Conservation (phyloP, 2,329 filamentous ascomycete species). For the Cyclaneusma minus region DNA sequence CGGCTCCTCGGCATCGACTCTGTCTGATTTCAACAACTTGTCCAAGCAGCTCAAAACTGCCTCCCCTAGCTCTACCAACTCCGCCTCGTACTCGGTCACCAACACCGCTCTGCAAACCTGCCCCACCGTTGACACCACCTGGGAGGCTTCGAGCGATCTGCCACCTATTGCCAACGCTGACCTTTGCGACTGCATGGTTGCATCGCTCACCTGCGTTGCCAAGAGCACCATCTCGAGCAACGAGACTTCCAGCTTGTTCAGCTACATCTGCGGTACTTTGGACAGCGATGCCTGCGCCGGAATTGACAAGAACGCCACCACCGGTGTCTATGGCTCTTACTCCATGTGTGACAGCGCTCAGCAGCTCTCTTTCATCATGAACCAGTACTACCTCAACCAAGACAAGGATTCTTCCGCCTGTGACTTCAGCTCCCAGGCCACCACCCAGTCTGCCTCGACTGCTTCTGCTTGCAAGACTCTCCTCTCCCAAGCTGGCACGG, state of each 20-base stretch:
- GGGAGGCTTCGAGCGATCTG: constrained; percentile 56
- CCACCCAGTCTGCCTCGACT: constrained; percentile 29
- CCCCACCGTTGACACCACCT: constrained; percentile 47
- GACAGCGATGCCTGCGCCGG: constrained; percentile 43
- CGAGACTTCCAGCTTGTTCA: constrained; percentile 55
- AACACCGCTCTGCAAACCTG: constrained; percentile 56
- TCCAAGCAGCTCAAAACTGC: constrained; percentile 54
- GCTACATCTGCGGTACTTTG: constrained; percentile 52
- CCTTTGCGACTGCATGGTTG: constrained; percentile 78
- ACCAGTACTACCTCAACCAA: constrained; percentile 53
- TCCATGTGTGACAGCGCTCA: constrained; percentile 58
- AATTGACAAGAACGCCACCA: constrained; percentile 50
- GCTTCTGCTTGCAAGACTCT: constrained; percentile 39
- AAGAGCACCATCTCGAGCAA: constrained; percentile 37
- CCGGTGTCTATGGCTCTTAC: constrained; percentile 60
- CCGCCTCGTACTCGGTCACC: constrained; percentile 53
- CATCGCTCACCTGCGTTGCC: constrained; percentile 56
- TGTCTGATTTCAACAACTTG: constrained; percentile 62
- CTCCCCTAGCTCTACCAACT: constrained; percentile 48
- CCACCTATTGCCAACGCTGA: constrained; percentile 67
- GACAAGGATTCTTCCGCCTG: constrained; percentile 43
- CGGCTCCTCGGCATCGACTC: constrained; percentile 44
- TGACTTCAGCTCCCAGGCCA: constrained; percentile 54
- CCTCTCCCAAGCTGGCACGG: constrained; percentile 46
- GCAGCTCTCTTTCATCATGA: constrained; percentile 59